Conservation (phyloP, 2,329 filamentous ascomycete genomes). For the Monosporascus cannonballus region DNA sequence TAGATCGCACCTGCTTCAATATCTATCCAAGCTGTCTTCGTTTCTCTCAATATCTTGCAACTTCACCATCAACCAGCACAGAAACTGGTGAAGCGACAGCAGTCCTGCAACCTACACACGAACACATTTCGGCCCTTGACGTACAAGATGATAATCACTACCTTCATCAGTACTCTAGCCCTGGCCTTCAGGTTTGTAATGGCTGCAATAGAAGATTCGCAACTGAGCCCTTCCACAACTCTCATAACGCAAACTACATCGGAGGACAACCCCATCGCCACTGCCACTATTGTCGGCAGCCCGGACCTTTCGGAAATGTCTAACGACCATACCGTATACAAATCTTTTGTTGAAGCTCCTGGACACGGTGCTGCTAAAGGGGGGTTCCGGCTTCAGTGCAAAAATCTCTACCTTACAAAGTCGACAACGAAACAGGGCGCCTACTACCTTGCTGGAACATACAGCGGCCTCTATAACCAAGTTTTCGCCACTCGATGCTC, state of each 20-base stretch:
- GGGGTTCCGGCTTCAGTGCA: not conserved
- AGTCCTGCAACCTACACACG: too few species aligned
- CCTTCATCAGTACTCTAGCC: not conserved
- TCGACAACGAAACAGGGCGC: constrained; percentile 1
- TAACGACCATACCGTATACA: not conserved
- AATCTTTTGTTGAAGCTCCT: not conserved
- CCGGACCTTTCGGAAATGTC: not conserved
- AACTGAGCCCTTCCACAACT: not conserved
- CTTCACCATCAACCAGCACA: too few species aligned
- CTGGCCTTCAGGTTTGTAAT: not conserved
- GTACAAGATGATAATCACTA: not conserved
- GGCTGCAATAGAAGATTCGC: not conserved
- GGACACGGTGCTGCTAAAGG: not conserved
- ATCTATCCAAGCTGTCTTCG: too few species aligned
- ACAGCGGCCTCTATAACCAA: constrained; percentile 2
- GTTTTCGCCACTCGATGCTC: constrained; percentile 4
- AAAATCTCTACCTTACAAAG: not conserved
- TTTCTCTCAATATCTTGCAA: too few species aligned
- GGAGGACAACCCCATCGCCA: not conserved
- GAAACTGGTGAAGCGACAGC: too few species aligned
- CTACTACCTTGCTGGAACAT: constrained; percentile 7
- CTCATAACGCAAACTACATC: not conserved
- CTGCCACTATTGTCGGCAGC: not conserved
- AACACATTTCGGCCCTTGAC: too few species aligned
- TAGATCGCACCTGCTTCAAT: too few species aligned